Percentiles rank a stretch among this genome's conserved stretches.
phyloP scores from a whole-genome alignment of 2,329 filamentous ascomycete species.

The Elsinoe ampelina region DNA sequence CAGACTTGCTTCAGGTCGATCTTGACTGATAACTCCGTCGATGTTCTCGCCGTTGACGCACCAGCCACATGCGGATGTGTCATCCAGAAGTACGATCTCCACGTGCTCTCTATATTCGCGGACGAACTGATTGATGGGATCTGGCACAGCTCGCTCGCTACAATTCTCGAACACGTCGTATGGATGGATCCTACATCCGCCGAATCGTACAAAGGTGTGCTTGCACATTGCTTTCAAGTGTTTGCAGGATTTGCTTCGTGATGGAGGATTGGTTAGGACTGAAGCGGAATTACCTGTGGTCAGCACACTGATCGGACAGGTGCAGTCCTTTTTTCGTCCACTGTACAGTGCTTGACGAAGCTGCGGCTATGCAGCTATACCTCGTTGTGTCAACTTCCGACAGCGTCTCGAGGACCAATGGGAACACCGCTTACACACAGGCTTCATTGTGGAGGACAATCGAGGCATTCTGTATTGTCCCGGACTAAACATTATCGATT shows the following conservation, averaged over 20 bases:
- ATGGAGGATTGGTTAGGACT: no score
- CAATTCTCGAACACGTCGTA: neutral
- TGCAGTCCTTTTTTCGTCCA: no score
- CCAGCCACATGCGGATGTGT: neutral
- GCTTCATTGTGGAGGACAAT: no score
- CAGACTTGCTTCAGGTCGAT: neutral
- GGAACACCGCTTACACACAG: no score
- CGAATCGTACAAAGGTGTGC: neutral
- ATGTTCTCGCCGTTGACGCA: neutral
- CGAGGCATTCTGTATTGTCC: no score
- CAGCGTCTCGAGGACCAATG: no score
- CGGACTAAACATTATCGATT: no score
- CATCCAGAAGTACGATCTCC: neutral
- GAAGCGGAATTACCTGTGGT: no score
- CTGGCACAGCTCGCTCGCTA: neutral
- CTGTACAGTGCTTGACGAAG: no score
- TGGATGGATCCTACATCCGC: neutral
- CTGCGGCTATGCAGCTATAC: no score
- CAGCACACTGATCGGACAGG: neutral
- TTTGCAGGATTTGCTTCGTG: no score
- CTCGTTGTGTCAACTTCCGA: no score
- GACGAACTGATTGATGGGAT: neutral
- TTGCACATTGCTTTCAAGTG: neutral
- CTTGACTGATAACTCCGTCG: neutral
- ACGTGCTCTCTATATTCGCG: neutral